phyloP scores from a whole-genome alignment of 306 rosid genomes.

The Argentina anserina region DNA sequence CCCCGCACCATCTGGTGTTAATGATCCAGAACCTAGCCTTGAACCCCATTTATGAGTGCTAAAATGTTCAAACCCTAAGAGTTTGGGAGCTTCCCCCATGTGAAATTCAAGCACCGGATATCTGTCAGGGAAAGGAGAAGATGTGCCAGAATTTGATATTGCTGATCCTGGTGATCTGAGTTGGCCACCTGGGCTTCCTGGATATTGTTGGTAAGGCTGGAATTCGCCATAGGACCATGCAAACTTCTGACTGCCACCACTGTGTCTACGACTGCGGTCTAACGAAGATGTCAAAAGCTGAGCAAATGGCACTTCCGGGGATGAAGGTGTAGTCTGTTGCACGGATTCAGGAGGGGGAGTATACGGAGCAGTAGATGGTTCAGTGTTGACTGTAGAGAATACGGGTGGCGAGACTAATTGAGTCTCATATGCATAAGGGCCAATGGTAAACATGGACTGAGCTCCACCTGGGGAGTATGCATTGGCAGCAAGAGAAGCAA shows the following conservation, averaged over 20 bases:
- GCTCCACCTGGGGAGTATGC: slow-evolving; percentile 74
- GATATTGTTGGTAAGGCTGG: slow-evolving; percentile 85
- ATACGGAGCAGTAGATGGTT: slow-evolving; percentile 88
- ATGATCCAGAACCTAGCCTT: slow-evolving; percentile 81
- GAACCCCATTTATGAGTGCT: slow-evolving; percentile 75
- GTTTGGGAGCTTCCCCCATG: slow-evolving; percentile 70
- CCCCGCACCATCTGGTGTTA: slow-evolving; percentile 81
- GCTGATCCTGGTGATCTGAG: slow-evolving; percentile 95
- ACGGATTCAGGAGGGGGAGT: slow-evolving; percentile 97
- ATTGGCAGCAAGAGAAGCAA: slow-evolving; percentile 63
- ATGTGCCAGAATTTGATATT: slow-evolving; percentile 86
- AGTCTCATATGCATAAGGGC: slow-evolving; percentile 96
- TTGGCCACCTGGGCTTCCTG: slow-evolving; percentile 87
- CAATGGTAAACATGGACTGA: slow-evolving; percentile 72
- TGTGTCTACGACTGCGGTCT: slow-evolving; percentile 56
- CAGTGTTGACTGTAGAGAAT: slow-evolving; percentile 83
- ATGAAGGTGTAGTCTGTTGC: slow-evolving; percentile 90
- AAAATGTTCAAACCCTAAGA: slow-evolving; percentile 75
- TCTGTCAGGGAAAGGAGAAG: slow-evolving; percentile 83
- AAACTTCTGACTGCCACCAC: slow-evolving; percentile 63
- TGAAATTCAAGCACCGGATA: slow-evolving; percentile 64
- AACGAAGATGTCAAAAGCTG: slow-evolving; percentile 81
- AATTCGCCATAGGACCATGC: slow-evolving; percentile 64
- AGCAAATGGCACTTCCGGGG: slow-evolving; percentile 99
- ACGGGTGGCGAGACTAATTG: slow-evolving; percentile 97